These are phyloP conservation scores for Colletotrichum sp. DNA, from an alignment of 2,329 filamentous ascomycete species.

Conservation along the genomic window DNA sequence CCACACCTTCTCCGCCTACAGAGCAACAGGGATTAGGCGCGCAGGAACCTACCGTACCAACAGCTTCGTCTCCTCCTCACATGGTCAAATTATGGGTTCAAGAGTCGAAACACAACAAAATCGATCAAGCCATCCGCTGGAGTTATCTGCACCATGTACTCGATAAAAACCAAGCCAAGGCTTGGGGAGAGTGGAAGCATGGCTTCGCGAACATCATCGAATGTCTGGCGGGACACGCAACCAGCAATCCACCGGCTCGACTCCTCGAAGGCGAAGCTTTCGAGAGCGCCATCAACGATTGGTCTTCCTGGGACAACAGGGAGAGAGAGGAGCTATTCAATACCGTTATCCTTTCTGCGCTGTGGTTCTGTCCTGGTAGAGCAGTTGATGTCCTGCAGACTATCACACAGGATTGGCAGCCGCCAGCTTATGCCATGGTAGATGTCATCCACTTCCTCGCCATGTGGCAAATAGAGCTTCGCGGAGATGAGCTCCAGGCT, in stretches of 20 bases:
- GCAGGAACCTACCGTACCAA: not conserved
- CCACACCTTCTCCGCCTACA: not conserved
- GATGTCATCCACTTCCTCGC: conserved; percentile 39
- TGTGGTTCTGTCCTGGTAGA: conserved; percentile 36
- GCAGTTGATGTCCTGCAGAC: conserved; percentile 37
- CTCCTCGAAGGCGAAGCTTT: conserved; percentile 33
- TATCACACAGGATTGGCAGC: conserved; percentile 39
- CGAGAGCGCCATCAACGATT: conserved; percentile 28
- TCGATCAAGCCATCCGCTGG: not conserved
- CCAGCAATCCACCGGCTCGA: not conserved
- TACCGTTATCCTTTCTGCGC: conserved; percentile 37
- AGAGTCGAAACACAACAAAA: not conserved
- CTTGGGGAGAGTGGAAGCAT: not conserved
- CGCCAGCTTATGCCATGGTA: conserved; percentile 41
- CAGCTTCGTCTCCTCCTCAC: not conserved
- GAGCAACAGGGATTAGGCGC: not conserved
- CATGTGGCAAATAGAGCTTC: conserved; percentile 12
- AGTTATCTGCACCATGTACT: not conserved
- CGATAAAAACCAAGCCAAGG: not conserved
- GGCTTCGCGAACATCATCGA: not conserved
- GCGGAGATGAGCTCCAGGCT: not conserved
- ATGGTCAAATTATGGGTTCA: not conserved
- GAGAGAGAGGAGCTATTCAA: conserved; percentile 30
- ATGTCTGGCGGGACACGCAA: not conserved
- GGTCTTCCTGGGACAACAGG: not conserved